These are phyloP conservation scores for Macadamia integrifolia DNA, from an alignment of 164 flowering plant species.

Conservation along the genomic window DNA sequence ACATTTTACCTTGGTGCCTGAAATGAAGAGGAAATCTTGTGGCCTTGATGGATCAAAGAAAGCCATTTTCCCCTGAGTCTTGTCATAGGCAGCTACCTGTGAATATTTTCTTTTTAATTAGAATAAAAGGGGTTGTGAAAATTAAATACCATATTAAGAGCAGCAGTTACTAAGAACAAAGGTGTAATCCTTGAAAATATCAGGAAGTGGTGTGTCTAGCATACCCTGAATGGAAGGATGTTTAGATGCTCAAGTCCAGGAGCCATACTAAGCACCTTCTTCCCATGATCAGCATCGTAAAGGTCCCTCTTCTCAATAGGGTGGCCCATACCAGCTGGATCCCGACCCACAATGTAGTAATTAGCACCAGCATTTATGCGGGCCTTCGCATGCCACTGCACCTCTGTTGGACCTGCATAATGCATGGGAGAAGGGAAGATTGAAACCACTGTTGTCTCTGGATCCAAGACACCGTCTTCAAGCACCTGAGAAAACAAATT, in stretches of 20 bases:
- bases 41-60: slow-evolving; percentile 94
- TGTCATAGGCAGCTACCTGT: slow-evolving; percentile 98
- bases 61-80: slow-evolving; percentile 77
- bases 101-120: neutral
- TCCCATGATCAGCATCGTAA: slow-evolving; percentile 97
- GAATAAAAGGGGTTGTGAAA: neutral
- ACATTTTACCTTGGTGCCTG: slow-evolving; percentile 85
- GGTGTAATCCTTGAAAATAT: neutral
- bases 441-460: slow-evolving; percentile 88
- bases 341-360: slow-evolving; percentile 96
- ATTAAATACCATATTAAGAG: neutral
- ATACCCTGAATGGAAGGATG: slow-evolving; percentile 91
- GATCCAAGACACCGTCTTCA: slow-evolving; percentile 95
- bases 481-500: slow-evolving; percentile 56
- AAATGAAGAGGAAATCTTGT: slow-evolving; percentile 88
- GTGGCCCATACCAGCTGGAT: slow-evolving; percentile 99
- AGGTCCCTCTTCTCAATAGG: slow-evolving; percentile 87
- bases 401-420: slow-evolving; percentile 99
- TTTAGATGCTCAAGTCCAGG: slow-evolving; percentile 92
- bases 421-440: slow-evolving; percentile 99
- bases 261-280: slow-evolving; percentile 94
- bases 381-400: slow-evolving; percentile 99
- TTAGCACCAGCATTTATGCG: slow-evolving; percentile 97
- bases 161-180: neutral
- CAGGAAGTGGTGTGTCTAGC: neutral